phyloP scores from a whole-genome alignment of 2,329 filamentous ascomycete genomes.

The Colletotrichum navitas region DNA sequence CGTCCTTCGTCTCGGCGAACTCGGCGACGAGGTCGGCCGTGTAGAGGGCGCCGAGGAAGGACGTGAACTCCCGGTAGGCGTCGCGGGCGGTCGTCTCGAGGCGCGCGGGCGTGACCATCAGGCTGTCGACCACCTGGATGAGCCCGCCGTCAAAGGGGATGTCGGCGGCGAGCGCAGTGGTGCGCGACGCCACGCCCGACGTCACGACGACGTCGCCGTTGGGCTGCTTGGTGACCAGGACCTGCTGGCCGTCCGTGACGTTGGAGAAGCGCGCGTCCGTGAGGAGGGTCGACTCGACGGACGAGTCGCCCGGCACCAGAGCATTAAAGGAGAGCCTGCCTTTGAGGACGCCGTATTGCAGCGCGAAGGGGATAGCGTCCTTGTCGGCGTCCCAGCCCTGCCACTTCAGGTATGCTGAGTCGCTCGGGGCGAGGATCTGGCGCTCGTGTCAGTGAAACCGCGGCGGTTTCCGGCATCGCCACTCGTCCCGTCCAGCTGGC shows the following conservation, averaged over 20 bases:
- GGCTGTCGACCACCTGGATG: slow-evolving; percentile 65
- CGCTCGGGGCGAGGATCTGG: slow-evolving; percentile 68
- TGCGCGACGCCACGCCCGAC: slow-evolving; percentile 55
- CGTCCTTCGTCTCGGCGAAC: slow-evolving; percentile 37
- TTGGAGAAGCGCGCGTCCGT: slow-evolving; percentile 58
- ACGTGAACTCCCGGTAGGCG: slow-evolving; percentile 38
- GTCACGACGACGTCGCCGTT: slow-evolving; percentile 47
- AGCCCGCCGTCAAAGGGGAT: slow-evolving; percentile 62
- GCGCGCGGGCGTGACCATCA: slow-evolving; percentile 59
- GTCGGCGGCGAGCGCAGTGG: slow-evolving; percentile 57
- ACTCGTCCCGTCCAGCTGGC: background rate
- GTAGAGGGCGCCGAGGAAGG: slow-evolving; percentile 43
- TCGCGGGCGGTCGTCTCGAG: slow-evolving; percentile 38
- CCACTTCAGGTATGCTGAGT: slow-evolving; percentile 64
- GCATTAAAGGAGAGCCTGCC: slow-evolving; percentile 59
- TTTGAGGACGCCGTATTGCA: slow-evolving; percentile 72
- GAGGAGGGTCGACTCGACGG: slow-evolving; percentile 60
- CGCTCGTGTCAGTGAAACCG: slow-evolving; percentile 15
- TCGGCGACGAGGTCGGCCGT: slow-evolving; percentile 34
- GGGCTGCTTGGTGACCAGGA: slow-evolving; percentile 60
- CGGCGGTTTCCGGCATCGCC: background rate
- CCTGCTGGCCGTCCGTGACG: slow-evolving; percentile 63
- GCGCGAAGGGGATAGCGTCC: slow-evolving; percentile 56
- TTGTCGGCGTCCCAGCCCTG: slow-evolving; percentile 56
- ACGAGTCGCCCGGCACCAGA: slow-evolving; percentile 53